Base-by-base conservation (phyloP, 495 filamentous ascomycete genomes). In the Amphirosellinia nigrospora region DNA sequence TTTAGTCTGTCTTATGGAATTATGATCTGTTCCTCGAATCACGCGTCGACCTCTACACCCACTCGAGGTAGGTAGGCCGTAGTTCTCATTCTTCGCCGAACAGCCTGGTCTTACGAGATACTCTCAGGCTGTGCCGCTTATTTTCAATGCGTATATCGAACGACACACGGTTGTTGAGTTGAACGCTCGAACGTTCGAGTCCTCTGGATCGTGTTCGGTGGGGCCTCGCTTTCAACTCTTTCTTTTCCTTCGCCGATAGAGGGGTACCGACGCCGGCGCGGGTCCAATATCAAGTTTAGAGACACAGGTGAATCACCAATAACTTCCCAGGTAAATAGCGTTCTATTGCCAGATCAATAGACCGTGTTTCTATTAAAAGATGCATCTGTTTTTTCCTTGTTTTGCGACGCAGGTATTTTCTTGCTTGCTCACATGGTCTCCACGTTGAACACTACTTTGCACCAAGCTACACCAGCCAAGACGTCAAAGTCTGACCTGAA, bases 291-390 rank as follows among this genome's bases (percentile, higher is more conserved):
- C 26, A 53, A 30, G 28, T 52, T 53, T 26, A 58, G 30, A 58
- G 55, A 58, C 55, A 56, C n/a, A n/a, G 5, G 26, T 30, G 50
- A 53, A 30, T 30, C 50, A 53, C 13, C 28, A 53, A 19, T 8
- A 53, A 53, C 50, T 30, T 23, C 50, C 50, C 16, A 30, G 28
- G 16, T 5, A 30, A 36, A n/a, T 36, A 21, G 21, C 4, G 3
- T 34, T 8, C 2, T 3, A 36, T 58, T 58, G 50, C 11, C 0
- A 4, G 50, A 53, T 53, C 30, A 58, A 36, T 36, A 58, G n/a
- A 26, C 23, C 16, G 50, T 58, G 55, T 58, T 53, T 58, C 55
- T 58, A 58, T 58, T 58, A 36, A 21, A 58, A 58, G 55, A 58
- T 34, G 50, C 26, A 30, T 53, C 9, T 30, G 28, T 26, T 53